A percentile compares a stretch with the other conserved stretches of the same genome.
phyloP scores from a whole-genome alignment of 345 rosid species.

The Xanthoceras sorbifolium region DNA sequence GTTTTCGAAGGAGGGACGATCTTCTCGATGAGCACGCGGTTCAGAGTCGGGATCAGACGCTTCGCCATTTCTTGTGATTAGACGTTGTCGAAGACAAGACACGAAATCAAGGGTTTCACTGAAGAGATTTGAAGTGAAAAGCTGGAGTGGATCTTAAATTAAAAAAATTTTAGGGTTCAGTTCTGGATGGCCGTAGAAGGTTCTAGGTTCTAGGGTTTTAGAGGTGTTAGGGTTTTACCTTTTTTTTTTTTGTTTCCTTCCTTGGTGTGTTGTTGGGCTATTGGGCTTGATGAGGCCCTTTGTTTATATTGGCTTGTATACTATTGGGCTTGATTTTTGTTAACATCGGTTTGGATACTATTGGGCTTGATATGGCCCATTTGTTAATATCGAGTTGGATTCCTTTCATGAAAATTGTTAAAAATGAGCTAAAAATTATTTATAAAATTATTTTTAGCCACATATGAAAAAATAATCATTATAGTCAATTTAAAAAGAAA shows the following conservation, averaged over 20 bases:
- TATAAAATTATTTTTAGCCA: no score
- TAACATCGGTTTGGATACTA: no score
- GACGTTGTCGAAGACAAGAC: background rate
- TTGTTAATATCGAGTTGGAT: no score
- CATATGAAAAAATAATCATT: no score
- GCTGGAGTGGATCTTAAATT: background rate
- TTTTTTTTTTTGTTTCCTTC: no score
- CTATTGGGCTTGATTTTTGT: no score
- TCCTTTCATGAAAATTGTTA: no score
- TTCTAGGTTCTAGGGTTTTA: constrained; percentile 38
- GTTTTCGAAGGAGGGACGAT: constrained; percentile 82
- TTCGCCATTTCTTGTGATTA: constrained; percentile 51
- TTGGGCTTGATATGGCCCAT: no score
- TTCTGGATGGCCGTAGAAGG: constrained; percentile 23
- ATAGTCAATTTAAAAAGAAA: no score
- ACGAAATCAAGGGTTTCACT: background rate
- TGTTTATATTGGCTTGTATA: no score
- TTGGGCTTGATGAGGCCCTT: background rate
- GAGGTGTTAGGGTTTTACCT: constrained; percentile 9
- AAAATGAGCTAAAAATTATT: no score
- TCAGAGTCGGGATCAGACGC: constrained; percentile 73
- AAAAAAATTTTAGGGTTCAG: background rate
- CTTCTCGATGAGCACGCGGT: constrained; percentile 76
- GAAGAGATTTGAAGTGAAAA: background rate
- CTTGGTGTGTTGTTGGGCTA: no score